Base-by-base conservation (phyloP, 768 basidiomycete genomes). In the Suillus luteus region DNA sequence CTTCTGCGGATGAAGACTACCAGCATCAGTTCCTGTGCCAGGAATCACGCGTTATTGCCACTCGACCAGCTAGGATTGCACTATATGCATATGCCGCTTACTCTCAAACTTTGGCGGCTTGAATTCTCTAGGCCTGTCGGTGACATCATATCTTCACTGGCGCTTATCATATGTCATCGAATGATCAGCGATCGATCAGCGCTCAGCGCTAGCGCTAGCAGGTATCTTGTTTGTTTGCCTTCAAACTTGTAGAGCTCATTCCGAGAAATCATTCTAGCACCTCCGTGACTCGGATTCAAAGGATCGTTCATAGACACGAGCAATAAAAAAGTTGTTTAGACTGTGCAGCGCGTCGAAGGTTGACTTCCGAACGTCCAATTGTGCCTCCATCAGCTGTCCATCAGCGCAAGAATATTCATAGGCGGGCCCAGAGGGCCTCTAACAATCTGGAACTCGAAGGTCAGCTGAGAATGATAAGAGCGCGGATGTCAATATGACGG, bases 391-490 rank as follows among this genome's bases (percentile, higher is more conserved):
- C 5, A 35, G 33, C 4, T 31, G 31, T 40, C 93, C 94, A 68
- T 96, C 94, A 3, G 93, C 94, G 72, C 93, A 96, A 60, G 81
- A 83, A 46, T 77, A 80, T 55, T 73, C 67, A 8, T 77, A 78
- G 15, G 80, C 72, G 17, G 14, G 72, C 71, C 83, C 85, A 97
- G 12, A 95, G 75, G 11, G 82, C 81, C 12, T 76, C 70, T 48
- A 98, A 81, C 44, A 96, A 82, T 14, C 78, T 67, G 3, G 75
- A 66, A 27, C 87, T 86, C 72, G 96, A 93, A 0, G 94, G 90
- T 65, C 96, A 92, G 75, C 99, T 97, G 62, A 98, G 83, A 68
- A 99, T 87, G 69, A 98, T 87, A 64, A 98, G 79, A 0, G 88
- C 92, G 52, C 79, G 79, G 41, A 41, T 65, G 22, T 19, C 62